Percentiles rank a stretch among this genome's conserved stretches.
phyloP scores from a whole-genome alignment of 1,139 yeast genomes.

The Geotrichum europaeum region DNA sequence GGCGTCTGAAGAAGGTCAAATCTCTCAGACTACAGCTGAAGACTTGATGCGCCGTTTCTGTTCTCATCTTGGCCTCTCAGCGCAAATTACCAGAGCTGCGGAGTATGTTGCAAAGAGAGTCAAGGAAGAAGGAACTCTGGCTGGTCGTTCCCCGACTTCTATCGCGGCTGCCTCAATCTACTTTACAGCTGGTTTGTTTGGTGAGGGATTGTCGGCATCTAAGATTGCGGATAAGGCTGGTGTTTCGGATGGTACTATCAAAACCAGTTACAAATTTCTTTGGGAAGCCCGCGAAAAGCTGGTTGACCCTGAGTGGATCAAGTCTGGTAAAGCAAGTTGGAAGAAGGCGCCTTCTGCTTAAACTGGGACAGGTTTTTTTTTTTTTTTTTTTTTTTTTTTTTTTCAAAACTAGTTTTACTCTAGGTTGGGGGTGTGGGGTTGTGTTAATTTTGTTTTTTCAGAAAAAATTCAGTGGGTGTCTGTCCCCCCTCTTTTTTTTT shows the following conservation, averaged over 20 bases:
- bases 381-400: not conserved
- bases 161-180: slow-evolving; percentile 96
- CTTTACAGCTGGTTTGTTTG: slow-evolving; percentile 81
- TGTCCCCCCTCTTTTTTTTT: too few relatives aligned
- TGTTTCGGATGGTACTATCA: slow-evolving; percentile 95
- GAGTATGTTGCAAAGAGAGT: slow-evolving; percentile 86
- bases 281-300: slow-evolving; percentile 67
- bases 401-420: not conserved
- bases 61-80: slow-evolving; percentile 82
- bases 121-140: slow-evolving; percentile 86
- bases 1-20: slow-evolving; percentile 40
- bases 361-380: slow-evolving; percentile 28
- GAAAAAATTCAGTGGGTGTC: too few relatives aligned
- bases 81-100: slow-evolving; percentile 86
- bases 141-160: slow-evolving; percentile 95
- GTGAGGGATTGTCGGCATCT: slow-evolving; percentile 56
- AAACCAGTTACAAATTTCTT: slow-evolving; percentile 81
- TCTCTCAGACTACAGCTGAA: slow-evolving; percentile 77
- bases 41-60: slow-evolving; percentile 94
- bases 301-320: slow-evolving; percentile 72
- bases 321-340: slow-evolving; percentile 54
- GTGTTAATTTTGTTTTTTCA: not conserved
- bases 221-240: slow-evolving; percentile 90
- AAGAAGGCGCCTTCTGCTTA: slow-evolving; percentile 46
- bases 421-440: not conserved